A percentile compares a stretch with the other conserved stretches of the same genome.
phyloP scores from a whole-genome alignment of 2,329 filamentous ascomycete species.

The Neofusicoccum parvum region DNA sequence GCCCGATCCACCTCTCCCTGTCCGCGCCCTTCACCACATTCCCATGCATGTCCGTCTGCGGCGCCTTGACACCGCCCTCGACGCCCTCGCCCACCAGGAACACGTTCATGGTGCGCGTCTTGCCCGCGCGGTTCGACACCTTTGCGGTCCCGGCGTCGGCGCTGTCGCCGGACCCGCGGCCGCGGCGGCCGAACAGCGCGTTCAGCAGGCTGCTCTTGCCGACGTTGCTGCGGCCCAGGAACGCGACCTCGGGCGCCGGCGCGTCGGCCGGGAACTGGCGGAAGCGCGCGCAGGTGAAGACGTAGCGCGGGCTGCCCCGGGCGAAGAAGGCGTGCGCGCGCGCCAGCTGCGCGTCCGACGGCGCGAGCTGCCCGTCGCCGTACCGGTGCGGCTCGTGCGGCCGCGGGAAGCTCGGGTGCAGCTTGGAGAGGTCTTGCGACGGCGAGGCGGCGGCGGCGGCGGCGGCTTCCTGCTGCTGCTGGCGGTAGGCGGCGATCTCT shows the following conservation, averaged over 20 bases:
- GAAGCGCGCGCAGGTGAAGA: slow-evolving; percentile 64
- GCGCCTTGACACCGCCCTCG: slow-evolving; percentile 15
- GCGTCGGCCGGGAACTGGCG: slow-evolving; percentile 58
- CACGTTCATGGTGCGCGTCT: slow-evolving; percentile 67
- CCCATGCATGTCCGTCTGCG: slow-evolving; percentile 6
- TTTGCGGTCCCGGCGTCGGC: slow-evolving; percentile 48
- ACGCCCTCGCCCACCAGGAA: slow-evolving; percentile 53
- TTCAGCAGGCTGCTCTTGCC: slow-evolving; percentile 71
- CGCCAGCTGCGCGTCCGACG: slow-evolving; percentile 41
- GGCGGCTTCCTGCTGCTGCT: not conserved
- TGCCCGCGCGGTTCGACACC: slow-evolving; percentile 57
- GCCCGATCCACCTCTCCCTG: slow-evolving; percentile 40
- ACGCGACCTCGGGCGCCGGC: slow-evolving; percentile 62
- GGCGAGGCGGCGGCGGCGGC: not conserved
- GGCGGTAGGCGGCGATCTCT: not conserved
- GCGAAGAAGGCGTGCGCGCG: slow-evolving; percentile 50
- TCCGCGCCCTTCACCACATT: slow-evolving; percentile 16
- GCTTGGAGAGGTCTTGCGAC: not conserved
- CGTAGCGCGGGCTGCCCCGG: slow-evolving; percentile 50
- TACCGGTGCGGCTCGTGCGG: slow-evolving; percentile 17
- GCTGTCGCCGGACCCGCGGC: slow-evolving; percentile 28
- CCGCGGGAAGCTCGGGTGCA: not conserved
- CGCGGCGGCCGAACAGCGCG: slow-evolving; percentile 51
- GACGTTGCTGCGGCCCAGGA: slow-evolving; percentile 71
- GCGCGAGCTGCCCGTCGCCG: slow-evolving; percentile 15